phyloP scores from a whole-genome alignment of 768 basidiomycete species.

The Boletellus sp. region DNA sequence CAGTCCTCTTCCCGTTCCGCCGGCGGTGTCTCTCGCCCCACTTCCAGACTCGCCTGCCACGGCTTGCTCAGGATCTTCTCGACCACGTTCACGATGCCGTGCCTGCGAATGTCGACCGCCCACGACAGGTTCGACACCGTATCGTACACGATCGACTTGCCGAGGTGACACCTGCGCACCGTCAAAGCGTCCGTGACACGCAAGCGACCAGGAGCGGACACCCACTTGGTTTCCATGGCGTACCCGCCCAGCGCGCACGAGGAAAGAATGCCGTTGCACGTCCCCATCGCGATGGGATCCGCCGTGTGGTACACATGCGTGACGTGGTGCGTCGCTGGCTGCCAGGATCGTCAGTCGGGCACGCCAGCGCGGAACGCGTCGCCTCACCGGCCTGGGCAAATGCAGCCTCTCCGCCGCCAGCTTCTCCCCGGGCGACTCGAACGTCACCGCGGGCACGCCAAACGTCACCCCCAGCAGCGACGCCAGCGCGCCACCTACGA shows the following conservation, averaged over 20 bases:
- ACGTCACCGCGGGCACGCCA: constrained; percentile 81
- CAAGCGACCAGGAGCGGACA: not conserved
- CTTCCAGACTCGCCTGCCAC: constrained; percentile 64
- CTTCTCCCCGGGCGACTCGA: constrained; percentile 86
- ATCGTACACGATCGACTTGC: constrained; percentile 85
- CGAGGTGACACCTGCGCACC: constrained; percentile 71
- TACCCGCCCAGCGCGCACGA: constrained; percentile 86
- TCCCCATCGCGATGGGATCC: constrained; percentile 91
- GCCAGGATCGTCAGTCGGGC: not conserved
- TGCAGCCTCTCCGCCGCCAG: constrained; percentile 78
- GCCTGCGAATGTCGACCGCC: constrained; percentile 78
- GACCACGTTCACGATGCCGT: constrained; percentile 76
- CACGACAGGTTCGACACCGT: constrained; percentile 84
- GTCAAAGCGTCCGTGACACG: not conserved
- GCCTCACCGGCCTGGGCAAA: constrained; percentile 74
- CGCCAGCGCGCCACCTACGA: constrained; percentile 60
- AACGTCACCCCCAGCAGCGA: constrained; percentile 85
- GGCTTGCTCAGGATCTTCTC: constrained; percentile 66
- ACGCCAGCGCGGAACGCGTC: not conserved
- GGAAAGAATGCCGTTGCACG: constrained; percentile 76
- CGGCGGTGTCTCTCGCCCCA: constrained; percentile 61
- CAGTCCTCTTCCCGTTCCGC: constrained; percentile 59
- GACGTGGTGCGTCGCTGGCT: constrained; percentile 75
- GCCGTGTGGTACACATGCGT: constrained; percentile 94
- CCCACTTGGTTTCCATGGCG: constrained; percentile 74